Evolutionary conservation across 352 stramenopile species (phyloP).

Genomic region (Globisporangium camurandrum): DNA sequence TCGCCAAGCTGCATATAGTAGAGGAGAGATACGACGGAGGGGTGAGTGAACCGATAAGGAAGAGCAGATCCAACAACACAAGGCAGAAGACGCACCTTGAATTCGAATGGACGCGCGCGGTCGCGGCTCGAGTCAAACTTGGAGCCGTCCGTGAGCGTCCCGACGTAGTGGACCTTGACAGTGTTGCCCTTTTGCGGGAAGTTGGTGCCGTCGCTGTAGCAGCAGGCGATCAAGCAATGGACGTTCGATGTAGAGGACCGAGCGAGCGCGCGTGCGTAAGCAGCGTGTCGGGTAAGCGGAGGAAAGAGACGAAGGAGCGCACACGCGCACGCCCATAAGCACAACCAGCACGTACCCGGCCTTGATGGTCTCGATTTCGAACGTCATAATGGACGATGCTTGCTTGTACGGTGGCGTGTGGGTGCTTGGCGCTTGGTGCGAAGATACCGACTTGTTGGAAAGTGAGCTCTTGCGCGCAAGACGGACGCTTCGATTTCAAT

Average conservation of each 20-base stretch:
- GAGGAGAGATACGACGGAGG: background rate
- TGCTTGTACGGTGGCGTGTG: no score
- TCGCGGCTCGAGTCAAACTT: constrained; percentile 83
- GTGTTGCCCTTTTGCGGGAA: constrained; percentile 64
- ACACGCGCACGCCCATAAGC: background rate
- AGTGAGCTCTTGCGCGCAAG: no score
- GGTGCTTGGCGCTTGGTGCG: no score
- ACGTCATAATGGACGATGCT: constrained; percentile 4
- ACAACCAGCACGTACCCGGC: constrained; percentile 23
- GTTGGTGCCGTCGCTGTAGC: constrained; percentile 63
- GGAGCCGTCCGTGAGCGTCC: constrained; percentile 63
- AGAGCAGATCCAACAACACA: no score
- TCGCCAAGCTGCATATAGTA: constrained; percentile 36
- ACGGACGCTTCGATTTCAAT: no score
- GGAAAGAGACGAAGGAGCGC: background rate
- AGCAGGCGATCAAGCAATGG: background rate
- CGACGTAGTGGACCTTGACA: constrained; percentile 74
- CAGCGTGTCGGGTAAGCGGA: background rate
- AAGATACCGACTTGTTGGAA: no score
- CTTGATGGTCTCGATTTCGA: constrained; percentile 73
- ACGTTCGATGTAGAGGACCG: background rate
- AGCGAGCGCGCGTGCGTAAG: background rate
- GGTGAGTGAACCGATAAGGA: no score
- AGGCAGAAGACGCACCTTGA: constrained; percentile 28
- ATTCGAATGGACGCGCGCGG: constrained; percentile 70